Conservation (phyloP, 768 basidiomycete species). For the Mycena kentingensis region DNA sequence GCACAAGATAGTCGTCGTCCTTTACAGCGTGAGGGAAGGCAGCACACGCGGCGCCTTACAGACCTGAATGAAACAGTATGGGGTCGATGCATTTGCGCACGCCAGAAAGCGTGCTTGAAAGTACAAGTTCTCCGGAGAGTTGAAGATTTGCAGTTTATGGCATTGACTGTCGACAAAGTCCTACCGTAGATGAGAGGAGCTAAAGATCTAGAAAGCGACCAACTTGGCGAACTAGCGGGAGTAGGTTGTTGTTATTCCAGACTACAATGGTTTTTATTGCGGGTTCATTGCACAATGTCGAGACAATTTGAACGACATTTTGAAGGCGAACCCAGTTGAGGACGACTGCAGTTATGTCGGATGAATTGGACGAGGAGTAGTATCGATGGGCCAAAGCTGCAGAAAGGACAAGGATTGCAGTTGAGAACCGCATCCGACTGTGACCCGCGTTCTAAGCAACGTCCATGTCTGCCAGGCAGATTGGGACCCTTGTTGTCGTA, state of each 20-base stretch:
- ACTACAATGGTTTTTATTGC: slow-evolving; percentile 52
- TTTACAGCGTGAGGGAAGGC: slow-evolving; percentile 27
- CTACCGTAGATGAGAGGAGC: slow-evolving; percentile 26
- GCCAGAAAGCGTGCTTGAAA: slow-evolving; percentile 66
- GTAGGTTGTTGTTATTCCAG: slow-evolving; percentile 63
- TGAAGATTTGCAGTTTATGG: slow-evolving; percentile 54
- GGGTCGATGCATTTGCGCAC: slow-evolving; percentile 51
- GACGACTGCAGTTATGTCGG: slow-evolving; percentile 55
- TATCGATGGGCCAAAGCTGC: slow-evolving; percentile 9
- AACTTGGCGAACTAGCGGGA: slow-evolving; percentile 44
- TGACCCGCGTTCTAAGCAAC: slow-evolving; percentile 29
- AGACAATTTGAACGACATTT: slow-evolving; percentile 59
- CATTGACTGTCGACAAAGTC: slow-evolving; percentile 46
- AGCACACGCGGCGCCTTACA: slow-evolving; percentile 6
- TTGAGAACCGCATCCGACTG: background rate
- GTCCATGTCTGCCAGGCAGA: slow-evolving; percentile 70
- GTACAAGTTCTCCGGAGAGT: slow-evolving; percentile 57
- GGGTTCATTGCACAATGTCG: slow-evolving; percentile 49
- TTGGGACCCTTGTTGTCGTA: slow-evolving; percentile 93
- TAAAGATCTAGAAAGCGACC: slow-evolving; percentile 12
- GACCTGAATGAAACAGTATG: slow-evolving; percentile 67
- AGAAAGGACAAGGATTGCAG: slow-evolving; percentile 8
- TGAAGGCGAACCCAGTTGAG: slow-evolving; percentile 69
- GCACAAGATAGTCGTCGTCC: slow-evolving; percentile 72
- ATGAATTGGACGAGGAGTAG: slow-evolving; percentile 20